phyloP scores from a whole-genome alignment of 83 land plant species.

The Picea mariana region DNA sequence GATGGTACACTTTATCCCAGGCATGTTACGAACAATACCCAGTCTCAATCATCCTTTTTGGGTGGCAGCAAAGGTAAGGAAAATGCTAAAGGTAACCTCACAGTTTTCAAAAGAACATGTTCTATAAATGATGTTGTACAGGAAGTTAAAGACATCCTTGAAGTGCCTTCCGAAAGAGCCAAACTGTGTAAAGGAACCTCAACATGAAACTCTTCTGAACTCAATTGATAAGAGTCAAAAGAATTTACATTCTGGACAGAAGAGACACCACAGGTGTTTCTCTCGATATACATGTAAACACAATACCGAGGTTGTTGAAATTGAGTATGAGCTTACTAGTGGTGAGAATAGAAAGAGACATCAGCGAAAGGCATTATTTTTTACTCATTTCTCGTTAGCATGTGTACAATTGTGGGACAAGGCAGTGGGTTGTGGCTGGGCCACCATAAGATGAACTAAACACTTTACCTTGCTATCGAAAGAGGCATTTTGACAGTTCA shows the following conservation, averaged over 20 bases:
- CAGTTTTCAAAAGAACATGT: slow-evolving; percentile 38
- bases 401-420: slow-evolving; percentile 68
- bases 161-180: slow-evolving; percentile 18
- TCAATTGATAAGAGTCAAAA: slow-evolving; percentile 15
- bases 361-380: slow-evolving; percentile 31
- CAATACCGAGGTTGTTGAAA: slow-evolving; percentile 17
- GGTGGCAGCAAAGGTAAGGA: slow-evolving; percentile 17
- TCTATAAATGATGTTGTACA: slow-evolving; percentile 25
- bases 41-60: slow-evolving; percentile 21
- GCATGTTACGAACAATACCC: not conserved
- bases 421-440: slow-evolving; percentile 71
- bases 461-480: slow-evolving; percentile 51
- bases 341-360: slow-evolving; percentile 33
- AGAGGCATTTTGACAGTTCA: slow-evolving; percentile 28
- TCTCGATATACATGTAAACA: slow-evolving; percentile 1
- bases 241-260: slow-evolving; percentile 20
- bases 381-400: slow-evolving; percentile 60
- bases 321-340: slow-evolving; percentile 12
- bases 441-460: slow-evolving; percentile 48
- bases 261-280: slow-evolving; percentile 16
- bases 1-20: not conserved
- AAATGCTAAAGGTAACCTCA: too few relatives aligned
- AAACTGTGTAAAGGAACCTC: slow-evolving; percentile 7
- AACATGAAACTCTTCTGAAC: slow-evolving; percentile 4
- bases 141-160: slow-evolving; percentile 52